These are phyloP conservation scores for Royoungia palumana DNA, from an alignment of 768 basidiomycete species.

Conservation along the genomic window DNA sequence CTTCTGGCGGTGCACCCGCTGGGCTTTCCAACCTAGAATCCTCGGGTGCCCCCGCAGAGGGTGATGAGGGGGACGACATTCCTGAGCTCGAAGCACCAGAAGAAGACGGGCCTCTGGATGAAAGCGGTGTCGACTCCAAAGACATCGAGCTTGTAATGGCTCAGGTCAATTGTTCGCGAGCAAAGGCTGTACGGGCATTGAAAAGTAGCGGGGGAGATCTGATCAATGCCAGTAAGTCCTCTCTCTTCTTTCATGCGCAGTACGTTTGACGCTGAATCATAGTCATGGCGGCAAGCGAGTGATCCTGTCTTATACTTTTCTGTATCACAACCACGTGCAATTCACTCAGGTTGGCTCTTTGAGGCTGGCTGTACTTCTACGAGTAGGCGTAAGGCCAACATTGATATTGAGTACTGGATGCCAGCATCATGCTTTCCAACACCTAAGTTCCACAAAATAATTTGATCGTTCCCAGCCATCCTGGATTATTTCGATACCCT, in stretches of 20 bases:
- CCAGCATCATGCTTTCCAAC: conserved; percentile 47
- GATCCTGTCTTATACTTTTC: conserved; percentile 35
- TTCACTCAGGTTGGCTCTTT: conserved; percentile 11
- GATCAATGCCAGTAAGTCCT: conserved; percentile 94
- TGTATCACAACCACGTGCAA: conserved; percentile 30
- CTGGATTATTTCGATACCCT: conserved; percentile 64
- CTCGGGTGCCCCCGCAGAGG: conserved; percentile 46
- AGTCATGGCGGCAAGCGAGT: conserved; percentile 96
- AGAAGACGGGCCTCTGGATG: conserved; percentile 79
- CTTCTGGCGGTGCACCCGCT: conserved; percentile 43
- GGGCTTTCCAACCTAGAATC: conserved; percentile 48
- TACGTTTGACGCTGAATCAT: conserved; percentile 12
- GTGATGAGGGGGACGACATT: conserved; percentile 72
- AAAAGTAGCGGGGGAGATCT: conserved; percentile 92
- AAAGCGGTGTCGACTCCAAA: conserved; percentile 86
- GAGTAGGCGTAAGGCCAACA: conserved; percentile 1
- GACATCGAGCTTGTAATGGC: conserved; percentile 94
- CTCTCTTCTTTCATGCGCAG: background rate
- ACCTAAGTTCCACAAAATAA: conserved; percentile 74
- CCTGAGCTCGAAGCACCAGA: conserved; percentile 82
- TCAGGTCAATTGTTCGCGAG: conserved; percentile 84
- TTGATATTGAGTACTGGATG: too few relatives aligned
- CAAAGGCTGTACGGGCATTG: conserved; percentile 86
- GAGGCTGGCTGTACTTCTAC: background rate
- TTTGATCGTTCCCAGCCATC: conserved; percentile 88